Base-by-base conservation (phyloP, 1,284 basidiomycete species). In the Schizopora paradoxa region DNA sequence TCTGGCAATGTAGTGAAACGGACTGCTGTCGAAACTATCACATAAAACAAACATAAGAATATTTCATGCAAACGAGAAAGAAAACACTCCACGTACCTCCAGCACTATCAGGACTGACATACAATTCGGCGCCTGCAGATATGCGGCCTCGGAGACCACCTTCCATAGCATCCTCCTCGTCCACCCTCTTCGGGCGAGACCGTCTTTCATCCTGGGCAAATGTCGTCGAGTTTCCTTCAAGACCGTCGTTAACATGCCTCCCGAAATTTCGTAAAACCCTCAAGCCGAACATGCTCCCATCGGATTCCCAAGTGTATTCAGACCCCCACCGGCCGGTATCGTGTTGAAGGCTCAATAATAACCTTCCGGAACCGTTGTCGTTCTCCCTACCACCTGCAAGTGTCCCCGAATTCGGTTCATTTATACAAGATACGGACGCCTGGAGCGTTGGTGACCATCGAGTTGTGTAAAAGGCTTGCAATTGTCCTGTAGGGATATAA, bases 231-330 rank as follows among this genome's bases (percentile, higher is more conserved):
- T 54, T 53, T 33, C 68, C 65, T 16, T 68, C 69, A 8, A 60
- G 45, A 2, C 56, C 43, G 23, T 72, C 7, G 52, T 54, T 52
- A 63, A 71, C 67, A 10, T 74, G 64, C 57, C 72, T 77, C 19
- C 90, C 92, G 67, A 98, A 97, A 62, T 98, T 96, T 61, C 94
- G 91, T 48, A 98, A 72, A n/a, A 91, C 77, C 6, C 90, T 77
- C 16, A 91, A 64, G 6, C 95, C 95, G 74, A 86, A 88, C 84
- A 99, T 92, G 8, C 76, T 44, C 28, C 49, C 49, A 13, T 72
- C 85, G 59, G 98, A 94, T 56, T 94, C 89, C 73, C 90, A 98
- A 10, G 86, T 90, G 59, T 96, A 98, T 64, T 98, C 95, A 2
- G 88, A 86, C 52, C 89, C 91, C 82, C 90, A 95, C 53, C 86